Evolutionary conservation across 768 basidiomycete species (phyloP).

Genomic region (Lentinula raphanica): DNA sequence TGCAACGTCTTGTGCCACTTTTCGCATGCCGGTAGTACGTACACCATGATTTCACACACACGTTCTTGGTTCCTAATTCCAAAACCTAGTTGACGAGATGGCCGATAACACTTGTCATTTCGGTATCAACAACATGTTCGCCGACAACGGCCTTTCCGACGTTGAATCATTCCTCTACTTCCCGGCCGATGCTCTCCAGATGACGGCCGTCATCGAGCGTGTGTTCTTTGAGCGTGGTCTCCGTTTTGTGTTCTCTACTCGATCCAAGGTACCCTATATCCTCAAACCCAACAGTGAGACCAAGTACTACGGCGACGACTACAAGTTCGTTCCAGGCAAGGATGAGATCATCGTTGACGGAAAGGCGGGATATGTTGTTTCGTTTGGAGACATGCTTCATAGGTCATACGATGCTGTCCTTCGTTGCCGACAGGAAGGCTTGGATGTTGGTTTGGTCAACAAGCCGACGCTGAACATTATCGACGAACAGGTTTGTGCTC

Average conservation of each 20-base stretch:
- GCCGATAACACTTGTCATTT: constrained; percentile 60
- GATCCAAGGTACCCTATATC: constrained; percentile 85
- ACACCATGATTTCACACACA: background rate
- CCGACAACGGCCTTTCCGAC: constrained; percentile 83
- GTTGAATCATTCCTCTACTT: constrained; percentile 79
- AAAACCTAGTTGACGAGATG: constrained; percentile 61
- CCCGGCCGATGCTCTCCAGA: constrained; percentile 80
- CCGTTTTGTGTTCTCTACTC: constrained; percentile 85
- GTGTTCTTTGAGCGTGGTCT: constrained; percentile 83
- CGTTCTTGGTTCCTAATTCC: background rate
- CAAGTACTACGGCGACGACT: constrained; percentile 61
- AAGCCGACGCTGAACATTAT: constrained; percentile 80
- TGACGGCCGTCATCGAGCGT: constrained; percentile 67
- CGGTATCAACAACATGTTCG: constrained; percentile 82
- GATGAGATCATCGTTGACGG: constrained; percentile 80
- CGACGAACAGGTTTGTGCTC: constrained; percentile 60
- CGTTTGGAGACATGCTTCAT: constrained; percentile 86
- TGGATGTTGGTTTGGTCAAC: constrained; percentile 84
- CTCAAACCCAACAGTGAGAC: constrained; percentile 57
- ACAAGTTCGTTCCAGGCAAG: constrained; percentile 79
- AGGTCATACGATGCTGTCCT: constrained; percentile 80
- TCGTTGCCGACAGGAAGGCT: constrained; percentile 60
- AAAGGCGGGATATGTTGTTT: constrained; percentile 74
- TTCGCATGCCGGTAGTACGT: constrained; percentile 78
- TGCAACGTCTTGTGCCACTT: constrained; percentile 88